Evolutionary conservation across 345 rosid genomes (phyloP).

Genomic region (Gossypioides kirkii): DNA sequence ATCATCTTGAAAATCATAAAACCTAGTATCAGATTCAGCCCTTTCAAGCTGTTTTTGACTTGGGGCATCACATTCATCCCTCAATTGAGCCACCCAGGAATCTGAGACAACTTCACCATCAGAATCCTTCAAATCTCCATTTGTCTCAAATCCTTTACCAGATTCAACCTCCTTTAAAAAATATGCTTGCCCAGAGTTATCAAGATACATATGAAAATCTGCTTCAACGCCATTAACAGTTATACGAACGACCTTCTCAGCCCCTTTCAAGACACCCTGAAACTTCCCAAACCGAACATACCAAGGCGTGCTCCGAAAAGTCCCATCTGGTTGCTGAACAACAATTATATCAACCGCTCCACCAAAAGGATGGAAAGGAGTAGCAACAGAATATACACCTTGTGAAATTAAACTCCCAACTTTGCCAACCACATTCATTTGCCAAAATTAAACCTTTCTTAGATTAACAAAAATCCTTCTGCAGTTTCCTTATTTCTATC

Average conservation of each 20-base stretch:
- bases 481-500: constrained; percentile 6
- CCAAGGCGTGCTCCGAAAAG: constrained; percentile 86
- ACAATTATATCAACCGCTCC: constrained; percentile 94
- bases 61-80: constrained; percentile 39
- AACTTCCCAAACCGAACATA: constrained; percentile 90
- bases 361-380: constrained; percentile 94
- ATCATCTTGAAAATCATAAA: constrained; percentile 71
- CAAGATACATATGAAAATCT: constrained; percentile 82
- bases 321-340: constrained; percentile 81
- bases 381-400: constrained; percentile 86
- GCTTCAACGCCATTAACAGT: constrained; percentile 78
- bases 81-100: constrained; percentile 37
- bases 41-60: constrained; percentile 40
- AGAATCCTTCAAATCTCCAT: constrained; percentile 21
- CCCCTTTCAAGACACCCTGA: constrained; percentile 89
- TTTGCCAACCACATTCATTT: constrained; percentile 87
- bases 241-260: constrained; percentile 71
- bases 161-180: constrained; percentile 68
- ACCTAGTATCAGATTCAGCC: constrained; percentile 71
- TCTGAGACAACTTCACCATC: constrained; percentile 40
- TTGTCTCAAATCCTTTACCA: constrained; percentile 27
- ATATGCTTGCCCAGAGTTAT: constrained; percentile 91
- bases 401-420: constrained; percentile 81
- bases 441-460: constrained; percentile 15
- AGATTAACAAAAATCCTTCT: constrained; percentile 5